These are phyloP conservation scores for Coffea eugenioides DNA, from an alignment of 257 asterid genomes.

Conservation along the genomic window DNA sequence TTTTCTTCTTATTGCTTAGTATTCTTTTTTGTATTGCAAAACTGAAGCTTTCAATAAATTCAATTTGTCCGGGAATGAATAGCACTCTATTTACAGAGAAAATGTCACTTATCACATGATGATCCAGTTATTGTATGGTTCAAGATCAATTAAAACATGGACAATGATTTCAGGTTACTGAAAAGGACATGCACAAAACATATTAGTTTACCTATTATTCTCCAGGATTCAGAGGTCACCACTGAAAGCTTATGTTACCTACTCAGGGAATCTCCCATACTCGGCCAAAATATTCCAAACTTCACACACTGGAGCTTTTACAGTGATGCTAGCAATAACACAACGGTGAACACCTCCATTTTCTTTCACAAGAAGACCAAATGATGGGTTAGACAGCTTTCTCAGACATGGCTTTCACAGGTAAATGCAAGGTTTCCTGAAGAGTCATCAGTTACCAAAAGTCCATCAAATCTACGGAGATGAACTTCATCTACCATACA, in stretches of 20 bases:
- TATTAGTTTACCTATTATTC: not conserved
- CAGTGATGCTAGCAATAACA: constrained; percentile 91
- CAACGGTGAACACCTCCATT: constrained; percentile 94
- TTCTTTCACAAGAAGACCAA: constrained; percentile 58
- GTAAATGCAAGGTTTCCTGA: constrained; percentile 17
- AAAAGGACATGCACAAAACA: not conserved
- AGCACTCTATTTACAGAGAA: not conserved
- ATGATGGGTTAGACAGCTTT: constrained; percentile 25
- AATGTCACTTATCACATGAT: too few relatives aligned
- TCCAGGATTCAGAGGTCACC: not conserved
- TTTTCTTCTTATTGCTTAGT: not conserved
- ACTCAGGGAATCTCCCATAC: constrained; percentile 90
- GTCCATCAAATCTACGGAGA: constrained; percentile 92
- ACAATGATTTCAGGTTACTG: not conserved
- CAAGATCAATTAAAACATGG: not conserved
- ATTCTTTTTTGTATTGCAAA: not conserved
- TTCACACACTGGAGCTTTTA: constrained; percentile 81
- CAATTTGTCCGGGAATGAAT: not conserved
- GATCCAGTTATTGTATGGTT: not conserved
- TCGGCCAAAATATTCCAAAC: constrained; percentile 88
- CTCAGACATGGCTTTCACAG: constrained; percentile 9
- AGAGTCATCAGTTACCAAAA: constrained; percentile 60
- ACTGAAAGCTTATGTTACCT: constrained; percentile 27
- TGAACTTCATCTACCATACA: constrained; percentile 94
- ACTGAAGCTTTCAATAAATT: not conserved